Evolutionary conservation across 202 grass and related monocot species (phyloP).

Genomic region (Panicum virgatum): DNA sequence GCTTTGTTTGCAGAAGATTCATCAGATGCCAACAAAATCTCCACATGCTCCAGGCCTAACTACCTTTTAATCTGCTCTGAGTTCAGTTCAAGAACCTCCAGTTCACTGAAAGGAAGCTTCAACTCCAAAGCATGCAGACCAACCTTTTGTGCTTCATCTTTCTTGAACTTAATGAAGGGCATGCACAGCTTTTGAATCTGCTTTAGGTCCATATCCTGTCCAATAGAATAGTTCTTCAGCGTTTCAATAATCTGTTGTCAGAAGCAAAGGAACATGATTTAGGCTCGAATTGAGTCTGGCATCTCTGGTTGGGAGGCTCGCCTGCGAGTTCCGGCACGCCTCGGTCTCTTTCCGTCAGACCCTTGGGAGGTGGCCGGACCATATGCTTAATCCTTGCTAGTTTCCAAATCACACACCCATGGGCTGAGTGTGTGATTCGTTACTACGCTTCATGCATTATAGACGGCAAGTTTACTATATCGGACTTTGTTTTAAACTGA

Average conservation of each 20-base stretch:
- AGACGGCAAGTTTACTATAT: too few species aligned
- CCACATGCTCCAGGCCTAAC: conserved; percentile 56
- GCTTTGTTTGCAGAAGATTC: conserved; percentile 36
- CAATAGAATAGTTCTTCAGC: conserved; percentile 42
- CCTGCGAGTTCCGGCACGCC: too few species aligned
- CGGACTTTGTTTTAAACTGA: too few species aligned
- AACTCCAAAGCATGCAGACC: conserved; percentile 52
- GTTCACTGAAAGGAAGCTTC: conserved; percentile 63
- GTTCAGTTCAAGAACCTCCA: conserved; percentile 63
- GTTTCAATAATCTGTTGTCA: conserved; percentile 64
- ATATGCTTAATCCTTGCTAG: too few species aligned
- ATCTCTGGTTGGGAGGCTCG: too few species aligned
- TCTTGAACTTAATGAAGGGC: conserved; percentile 71
- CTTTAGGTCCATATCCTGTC: conserved; percentile 51
- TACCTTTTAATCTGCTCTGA: conserved; percentile 70
- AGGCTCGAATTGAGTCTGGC: conserved; percentile 50
- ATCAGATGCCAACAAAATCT: conserved; percentile 55
- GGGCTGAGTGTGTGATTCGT: too few species aligned
- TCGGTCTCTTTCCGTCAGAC: too few species aligned
- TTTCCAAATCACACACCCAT: too few species aligned
- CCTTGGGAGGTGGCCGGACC: too few species aligned
- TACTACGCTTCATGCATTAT: too few species aligned
- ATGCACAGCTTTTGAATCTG: conserved; percentile 64
- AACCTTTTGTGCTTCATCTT: conserved; percentile 50
- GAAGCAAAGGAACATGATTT: conserved; percentile 12